Conservation (phyloP, 768 basidiomycete genomes). For the Fibroporia radiculosa region DNA sequence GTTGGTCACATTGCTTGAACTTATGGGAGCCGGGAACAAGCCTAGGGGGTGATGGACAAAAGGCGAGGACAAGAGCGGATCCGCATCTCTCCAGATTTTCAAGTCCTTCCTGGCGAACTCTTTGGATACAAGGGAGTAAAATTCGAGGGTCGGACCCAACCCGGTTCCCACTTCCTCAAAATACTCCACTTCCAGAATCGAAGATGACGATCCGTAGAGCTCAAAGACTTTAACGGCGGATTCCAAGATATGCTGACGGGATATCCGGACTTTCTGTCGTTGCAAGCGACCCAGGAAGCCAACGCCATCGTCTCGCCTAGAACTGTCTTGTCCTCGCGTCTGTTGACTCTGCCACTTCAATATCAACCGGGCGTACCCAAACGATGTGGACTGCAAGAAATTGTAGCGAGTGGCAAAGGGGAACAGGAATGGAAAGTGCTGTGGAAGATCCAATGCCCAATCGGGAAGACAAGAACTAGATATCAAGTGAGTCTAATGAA, state of each 20-base stretch:
- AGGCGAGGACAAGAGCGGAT: slow-evolving; percentile 45
- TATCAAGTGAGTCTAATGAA: slow-evolving; percentile 4
- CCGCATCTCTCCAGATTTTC: slow-evolving; percentile 88
- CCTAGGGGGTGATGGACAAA: slow-evolving; percentile 85
- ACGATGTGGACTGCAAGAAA: slow-evolving; percentile 95
- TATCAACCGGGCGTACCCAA: slow-evolving; percentile 94
- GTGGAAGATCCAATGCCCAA: slow-evolving; percentile 94
- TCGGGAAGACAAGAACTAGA: slow-evolving; percentile 89
- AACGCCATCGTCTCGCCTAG: slow-evolving; percentile 82
- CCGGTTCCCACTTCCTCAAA: slow-evolving; percentile 99
- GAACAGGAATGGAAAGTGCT: slow-evolving; percentile 97
- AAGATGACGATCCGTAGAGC: slow-evolving; percentile 90
- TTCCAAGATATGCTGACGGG: slow-evolving; percentile 89
- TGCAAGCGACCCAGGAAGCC: slow-evolving; percentile 89
- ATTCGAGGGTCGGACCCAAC: slow-evolving; percentile 94
- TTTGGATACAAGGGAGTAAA: slow-evolving; percentile 94
- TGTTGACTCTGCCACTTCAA: slow-evolving; percentile 86
- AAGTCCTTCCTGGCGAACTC: slow-evolving; percentile 88
- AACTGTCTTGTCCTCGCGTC: slow-evolving; percentile 66
- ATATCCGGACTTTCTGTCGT: slow-evolving; percentile 95
- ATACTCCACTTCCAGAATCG: slow-evolving; percentile 95
- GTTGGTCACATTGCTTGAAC: slow-evolving; percentile 55
- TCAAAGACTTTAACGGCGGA: slow-evolving; percentile 96
- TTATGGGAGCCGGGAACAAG: slow-evolving; percentile 82
- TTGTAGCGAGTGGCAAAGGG: slow-evolving; percentile 97